Evolutionary conservation across 2,329 filamentous ascomycete genomes (phyloP), one percentile per base, ranked within the genome.

Genomic region (Laburnicola sp.): DNA sequence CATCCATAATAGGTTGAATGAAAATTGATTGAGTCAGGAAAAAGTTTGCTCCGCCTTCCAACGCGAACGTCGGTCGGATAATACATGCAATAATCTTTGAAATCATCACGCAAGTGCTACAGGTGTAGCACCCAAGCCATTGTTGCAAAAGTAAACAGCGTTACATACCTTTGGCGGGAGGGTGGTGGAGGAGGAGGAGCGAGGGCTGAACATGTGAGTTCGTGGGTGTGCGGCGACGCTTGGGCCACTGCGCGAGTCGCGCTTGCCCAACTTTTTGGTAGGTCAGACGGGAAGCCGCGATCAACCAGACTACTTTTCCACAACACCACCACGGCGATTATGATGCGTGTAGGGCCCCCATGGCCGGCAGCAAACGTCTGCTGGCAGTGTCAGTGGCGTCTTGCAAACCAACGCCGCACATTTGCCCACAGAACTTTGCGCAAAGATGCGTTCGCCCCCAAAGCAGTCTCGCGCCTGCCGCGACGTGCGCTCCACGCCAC

Each of bases 71-170:
- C 52, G 55, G 64, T 77, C 70, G 70, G 76, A 75, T 78, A 77
- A 78, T 78, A 78, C 75, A 78, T 78, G 76, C 76, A 76, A 72
- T 72, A 61, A 64, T 64, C 70, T 45, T 68, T 51, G 48, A 66
- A 64, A 64, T 61, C 71, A 73, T 74, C 71, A 74, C 63, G 51
- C 48, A 50, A 62, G 21, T 6, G 38, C 21, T 21, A 40, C 8
- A 32, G 6, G n/a, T n/a, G n/a, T n/a, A n/a, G n/a, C n/a, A n/a
- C n/a, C n/a, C n/a, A n/a, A n/a, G n/a, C n/a, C n/a, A n/a, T n/a
- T n/a, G 10, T 27, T 32, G 28, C 11, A 22, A 45, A 22, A 41
- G 16, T n/a, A 9, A 31, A 8, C 2, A 35, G 23, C 32, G 27
- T 21, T 30, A 59, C 65, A 43, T 64, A 66, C 65, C 59, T 62